Percentiles rank a stretch among this genome's conserved stretches.
phyloP scores from a whole-genome alignment of 2,329 filamentous ascomycete species.

The Ceratocystis ficicola region DNA sequence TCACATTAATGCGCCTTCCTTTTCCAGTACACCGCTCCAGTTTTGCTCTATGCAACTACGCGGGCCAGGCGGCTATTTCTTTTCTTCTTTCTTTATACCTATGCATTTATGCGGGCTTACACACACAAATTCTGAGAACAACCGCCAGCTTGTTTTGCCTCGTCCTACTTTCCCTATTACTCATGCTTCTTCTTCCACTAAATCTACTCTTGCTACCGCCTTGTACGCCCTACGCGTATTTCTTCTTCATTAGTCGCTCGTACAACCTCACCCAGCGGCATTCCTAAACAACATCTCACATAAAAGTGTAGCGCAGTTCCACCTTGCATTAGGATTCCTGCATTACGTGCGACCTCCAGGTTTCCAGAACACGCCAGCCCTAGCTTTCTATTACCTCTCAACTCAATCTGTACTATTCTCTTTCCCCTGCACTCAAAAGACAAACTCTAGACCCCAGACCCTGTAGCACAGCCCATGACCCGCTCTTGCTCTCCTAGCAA shows the following conservation, averaged over 20 bases:
- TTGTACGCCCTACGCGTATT: neutral
- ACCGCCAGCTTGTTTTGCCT: neutral
- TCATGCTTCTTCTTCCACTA: neutral
- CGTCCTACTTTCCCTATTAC: neutral
- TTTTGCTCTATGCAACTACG: neutral
- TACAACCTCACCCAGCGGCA: neutral
- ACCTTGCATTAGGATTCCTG: neutral
- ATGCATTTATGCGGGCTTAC: conserved; percentile 3
- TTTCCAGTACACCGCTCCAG: neutral
- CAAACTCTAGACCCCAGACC: neutral
- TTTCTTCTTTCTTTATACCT: neutral
- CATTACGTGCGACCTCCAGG: neutral
- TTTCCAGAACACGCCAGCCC: conserved; percentile 2
- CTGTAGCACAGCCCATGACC: neutral
- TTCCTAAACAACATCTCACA: neutral
- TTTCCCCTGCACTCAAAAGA: neutral
- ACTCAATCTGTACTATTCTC: neutral
- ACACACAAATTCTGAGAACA: too few relatives aligned
- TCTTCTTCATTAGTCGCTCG: neutral
- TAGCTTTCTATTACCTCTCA: neutral
- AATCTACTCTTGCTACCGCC: neutral
- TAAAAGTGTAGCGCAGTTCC: neutral
- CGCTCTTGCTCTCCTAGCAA: neutral
- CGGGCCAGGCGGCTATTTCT: conserved; percentile 2
- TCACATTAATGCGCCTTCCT: neutral